Base-by-base conservation (phyloP, 2,329 filamentous ascomycete genomes). In the Cladosporium phlei region DNA sequence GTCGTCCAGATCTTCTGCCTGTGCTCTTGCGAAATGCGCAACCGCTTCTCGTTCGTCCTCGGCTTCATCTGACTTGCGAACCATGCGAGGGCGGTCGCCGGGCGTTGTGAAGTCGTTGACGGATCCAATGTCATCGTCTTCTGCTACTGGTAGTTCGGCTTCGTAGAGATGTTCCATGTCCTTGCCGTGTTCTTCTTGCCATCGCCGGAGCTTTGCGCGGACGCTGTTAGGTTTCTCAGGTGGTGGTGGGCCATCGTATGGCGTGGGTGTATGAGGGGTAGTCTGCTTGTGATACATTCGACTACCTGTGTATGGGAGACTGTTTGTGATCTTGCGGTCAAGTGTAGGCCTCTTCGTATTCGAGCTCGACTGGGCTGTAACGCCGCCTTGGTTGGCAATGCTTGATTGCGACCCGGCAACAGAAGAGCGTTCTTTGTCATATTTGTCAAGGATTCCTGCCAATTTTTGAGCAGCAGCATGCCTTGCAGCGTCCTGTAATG, bases 171-270 rank as follows among this genome's bases (percentile, higher is more conserved):
- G 22, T 35, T 47, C 45, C 29, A 47, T 21, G 5, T 51, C 53
- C 48, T 48, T 42, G 51, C 51, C 68, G 52, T 71, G 59, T 20
- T 69, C 56, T 19, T 63, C 52, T 53, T 77, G 68, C 73, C 73
- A 76, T 56, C 62, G 45, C 39, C 59, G 61, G 11, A 70, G 55
- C 43, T 64, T 57, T 20, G 64, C 55, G 44, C 68, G 59, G 45
- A 70, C 67, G 21, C 56, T 58, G 38, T 46, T 46, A 10, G 49
- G 48, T 24, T 49, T 51, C 25, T 51, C 49, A 16, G 27, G 44
- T 10, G 32, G 17, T 12, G 30, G 27, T 6, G n/a, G 11, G n/a
- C n/a, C n/a, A 28, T 25, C 30, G 9, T 14, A 9, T 16, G 11
- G 17, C 9, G 21, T 27, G 14, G 20, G n/a, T 14, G 11, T 27